phyloP scores from a whole-genome alignment of 2,329 filamentous ascomycete species.

The Colletotrichum sojae region DNA sequence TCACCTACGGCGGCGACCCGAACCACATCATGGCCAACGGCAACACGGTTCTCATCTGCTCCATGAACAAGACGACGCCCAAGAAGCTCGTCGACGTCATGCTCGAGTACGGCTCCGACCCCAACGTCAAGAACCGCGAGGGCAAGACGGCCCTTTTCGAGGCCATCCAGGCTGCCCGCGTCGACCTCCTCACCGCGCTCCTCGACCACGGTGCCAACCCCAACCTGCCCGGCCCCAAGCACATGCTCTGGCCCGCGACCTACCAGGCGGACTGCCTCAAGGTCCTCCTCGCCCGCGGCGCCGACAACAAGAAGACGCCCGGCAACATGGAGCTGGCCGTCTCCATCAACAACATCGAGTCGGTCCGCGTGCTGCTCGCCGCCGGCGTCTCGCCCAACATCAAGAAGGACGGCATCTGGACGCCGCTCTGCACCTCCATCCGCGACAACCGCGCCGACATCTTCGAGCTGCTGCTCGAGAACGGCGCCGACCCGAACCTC shows the following conservation, averaged over 20 bases:
- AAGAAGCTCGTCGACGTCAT: constrained; percentile 70
- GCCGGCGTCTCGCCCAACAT: constrained; percentile 72
- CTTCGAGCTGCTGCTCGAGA: constrained; percentile 69
- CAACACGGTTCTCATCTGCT: constrained; percentile 72
- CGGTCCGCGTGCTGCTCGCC: constrained; percentile 69
- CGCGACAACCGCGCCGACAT: constrained; percentile 76
- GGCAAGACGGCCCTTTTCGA: constrained; percentile 76
- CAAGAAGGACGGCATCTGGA: constrained; percentile 77
- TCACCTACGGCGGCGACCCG: constrained; percentile 73
- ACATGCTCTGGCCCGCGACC: constrained; percentile 76
- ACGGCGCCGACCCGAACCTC: constrained; percentile 74
- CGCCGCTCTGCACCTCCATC: constrained; percentile 77
- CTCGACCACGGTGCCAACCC: constrained; percentile 73
- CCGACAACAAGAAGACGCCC: constrained; percentile 71
- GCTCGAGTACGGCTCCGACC: constrained; percentile 71
- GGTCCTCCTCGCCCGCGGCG: constrained; percentile 71
- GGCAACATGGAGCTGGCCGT: constrained; percentile 76
- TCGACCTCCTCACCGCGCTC: constrained; percentile 67
- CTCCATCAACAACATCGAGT: constrained; percentile 75
- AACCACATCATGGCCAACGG: constrained; percentile 68
- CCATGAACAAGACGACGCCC: constrained; percentile 72
- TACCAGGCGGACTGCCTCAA: constrained; percentile 72
- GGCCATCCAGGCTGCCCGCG: constrained; percentile 69
- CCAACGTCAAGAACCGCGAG: constrained; percentile 71
- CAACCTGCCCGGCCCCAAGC: constrained; percentile 78